These are phyloP conservation scores for Linnemannia schmuckeri DNA, from an alignment of 192 early-diverging fungal genomes.

Conservation along the genomic window DNA sequence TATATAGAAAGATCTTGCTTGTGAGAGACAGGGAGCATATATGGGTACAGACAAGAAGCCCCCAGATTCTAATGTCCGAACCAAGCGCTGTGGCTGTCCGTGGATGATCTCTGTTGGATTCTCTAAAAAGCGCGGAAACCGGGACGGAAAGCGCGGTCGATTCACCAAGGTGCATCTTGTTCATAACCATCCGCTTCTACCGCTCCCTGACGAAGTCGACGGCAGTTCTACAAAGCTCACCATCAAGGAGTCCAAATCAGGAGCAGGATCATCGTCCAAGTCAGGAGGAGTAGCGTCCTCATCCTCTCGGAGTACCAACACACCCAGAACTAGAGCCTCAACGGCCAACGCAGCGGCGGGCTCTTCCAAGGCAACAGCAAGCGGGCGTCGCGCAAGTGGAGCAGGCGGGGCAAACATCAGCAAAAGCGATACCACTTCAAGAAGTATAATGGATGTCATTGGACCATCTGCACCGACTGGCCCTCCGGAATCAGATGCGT, in stretches of 20 bases:
- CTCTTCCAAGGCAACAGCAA: slow-evolving; percentile 9
- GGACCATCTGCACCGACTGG: not conserved
- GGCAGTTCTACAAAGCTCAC: slow-evolving; percentile 11
- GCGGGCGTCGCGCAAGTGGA: not conserved
- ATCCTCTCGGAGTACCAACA: not conserved
- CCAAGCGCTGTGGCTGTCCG: slow-evolving; percentile 53
- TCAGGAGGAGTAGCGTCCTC: not conserved
- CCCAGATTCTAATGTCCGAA: slow-evolving; percentile 20
- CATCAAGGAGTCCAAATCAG: slow-evolving; percentile 4
- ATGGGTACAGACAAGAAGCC: slow-evolving; percentile 33
- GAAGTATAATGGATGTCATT: slow-evolving; percentile 4
- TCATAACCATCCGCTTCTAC: slow-evolving; percentile 46
- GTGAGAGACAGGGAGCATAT: slow-evolving; percentile 50
- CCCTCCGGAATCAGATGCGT: not conserved
- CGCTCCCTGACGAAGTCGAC: slow-evolving; percentile 12
- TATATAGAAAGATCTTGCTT: slow-evolving; percentile 52
- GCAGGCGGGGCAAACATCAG: not conserved
- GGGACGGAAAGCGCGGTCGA: slow-evolving; percentile 49
- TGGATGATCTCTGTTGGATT: slow-evolving; percentile 59
- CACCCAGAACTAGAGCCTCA: slow-evolving; percentile 8
- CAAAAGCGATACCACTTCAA: not conserved
- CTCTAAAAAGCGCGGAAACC: slow-evolving; percentile 50
- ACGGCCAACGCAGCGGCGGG: not conserved
- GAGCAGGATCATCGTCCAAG: not conserved
- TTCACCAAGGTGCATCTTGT: slow-evolving; percentile 46